Base-by-base conservation (phyloP, 2,329 filamentous ascomycete species). In the Diaporthe citriasiana region DNA sequence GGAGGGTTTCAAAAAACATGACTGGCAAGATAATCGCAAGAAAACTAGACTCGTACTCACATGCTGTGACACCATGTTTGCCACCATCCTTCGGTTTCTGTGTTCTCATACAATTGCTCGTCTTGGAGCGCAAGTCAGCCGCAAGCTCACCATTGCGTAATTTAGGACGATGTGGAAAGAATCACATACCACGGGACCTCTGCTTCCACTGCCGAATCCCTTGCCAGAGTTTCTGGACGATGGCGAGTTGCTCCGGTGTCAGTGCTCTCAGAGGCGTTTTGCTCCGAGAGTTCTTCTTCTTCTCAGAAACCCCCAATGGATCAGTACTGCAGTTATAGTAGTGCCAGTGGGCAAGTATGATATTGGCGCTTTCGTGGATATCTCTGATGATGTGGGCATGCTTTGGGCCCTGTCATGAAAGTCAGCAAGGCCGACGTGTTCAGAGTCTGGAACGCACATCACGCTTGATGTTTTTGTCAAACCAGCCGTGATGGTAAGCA, bases 261-360 rank as follows among this genome's bases (percentile, higher is more conserved):
- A 87, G 77, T 1, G 73, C 69, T n/a, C 75, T 77, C 73, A 85
- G 77, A 2, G 79, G 77, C 12, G 79, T 77, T 56, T 79, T 78
- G 59, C 76, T 75, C 4, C 78, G 77, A 35, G 79, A 76, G 13
- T 80, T 76, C 69, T 78, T 81, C 69, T 78, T 81, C 27, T 81
- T 76, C 42, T 79, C 73, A 9, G 78, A 35, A 17, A 47, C 8
- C 3, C 30, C 73, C 53, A 79, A 74, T 0, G 82, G 80, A n/a
- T 83, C 78, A 22, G 79, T 76, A 33, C 81, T 77, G 42, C 82
- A 82, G 72, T 85, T 86, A 78, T 84, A 89, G 76, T 89, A 89
- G 65, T 87, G 85, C 88, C 88, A 89, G 70, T 88, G 82, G 15
- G 81, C 79, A 1, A 89, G 83, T 38, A 89, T 79, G 69, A 84